Percentiles rank a stretch among this genome's conserved stretches.
These are phyloP conservation scores for Phytopythium helicoides DNA, from an alignment of 352 stramenopile species.

Conservation along the genomic window DNA sequence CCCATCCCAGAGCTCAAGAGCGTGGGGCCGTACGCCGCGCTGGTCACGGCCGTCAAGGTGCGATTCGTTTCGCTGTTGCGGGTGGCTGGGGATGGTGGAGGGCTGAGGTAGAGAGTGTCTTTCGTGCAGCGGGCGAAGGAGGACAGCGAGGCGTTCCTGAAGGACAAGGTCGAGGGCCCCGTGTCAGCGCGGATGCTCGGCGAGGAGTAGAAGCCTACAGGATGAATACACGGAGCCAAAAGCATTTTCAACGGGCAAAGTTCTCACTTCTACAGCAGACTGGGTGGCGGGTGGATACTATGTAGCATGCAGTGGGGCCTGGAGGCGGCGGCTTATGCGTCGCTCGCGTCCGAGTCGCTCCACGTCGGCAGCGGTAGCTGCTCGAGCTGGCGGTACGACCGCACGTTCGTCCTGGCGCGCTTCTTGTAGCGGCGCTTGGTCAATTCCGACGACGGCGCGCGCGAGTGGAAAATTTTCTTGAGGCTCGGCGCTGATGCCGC, in stretches of 20 bases:
- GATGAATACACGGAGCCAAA: no score
- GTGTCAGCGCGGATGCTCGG: constrained; percentile 55
- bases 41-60: constrained; percentile 79
- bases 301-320: no score
- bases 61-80: no score
- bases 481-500: constrained; percentile 44
- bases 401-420: constrained; percentile 40
- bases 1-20: constrained; percentile 66
- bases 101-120: no score
- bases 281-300: no score
- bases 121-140: constrained; percentile 73
- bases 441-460: constrained; percentile 17
- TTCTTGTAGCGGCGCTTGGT: constrained; percentile 56
- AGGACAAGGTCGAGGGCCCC: constrained; percentile 80
- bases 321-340: no score
- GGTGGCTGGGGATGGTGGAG: no score
- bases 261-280: no score
- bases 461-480: constrained; percentile 61
- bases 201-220: constrained; percentile 33
- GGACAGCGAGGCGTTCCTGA: constrained; percentile 76
- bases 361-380: constrained; percentile 52
- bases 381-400: constrained; percentile 63
- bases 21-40: constrained; percentile 57
- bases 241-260: no score
- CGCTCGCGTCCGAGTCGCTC: constrained; percentile 35